Evolutionary conservation across 83 land plant genomes (phyloP), one percentile per base, ranked within the genome.

Genomic region (Isoetes engelmannii): DNA sequence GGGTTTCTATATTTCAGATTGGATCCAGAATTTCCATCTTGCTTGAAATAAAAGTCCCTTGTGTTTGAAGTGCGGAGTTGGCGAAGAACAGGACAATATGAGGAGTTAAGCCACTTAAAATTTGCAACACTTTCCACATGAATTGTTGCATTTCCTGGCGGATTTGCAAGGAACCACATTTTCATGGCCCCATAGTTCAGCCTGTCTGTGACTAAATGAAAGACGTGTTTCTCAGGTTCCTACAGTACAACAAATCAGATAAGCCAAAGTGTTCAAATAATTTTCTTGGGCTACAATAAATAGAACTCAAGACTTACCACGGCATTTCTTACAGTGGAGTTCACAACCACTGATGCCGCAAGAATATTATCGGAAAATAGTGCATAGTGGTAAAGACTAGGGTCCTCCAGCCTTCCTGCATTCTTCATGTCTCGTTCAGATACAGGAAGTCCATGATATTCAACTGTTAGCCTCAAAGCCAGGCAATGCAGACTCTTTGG

Each of bases 341-440:
- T 89, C 50, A 92, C 93, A 61, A 92, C 97, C 9, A 89, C 97
- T 70, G 94, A 80, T 58, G 94, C 90, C 69, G 97, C 97, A 75
- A 92, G 72, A 15, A 92, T 88, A 79, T 92, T 92, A 51, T 92
- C 97, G 50, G 97, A 92, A 63, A 92, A 92, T 12, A 92, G 78
- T 5, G 94, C 94, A 83, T 92, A 92, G 57, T 92, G 97, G 65
- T 80, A 92, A 17, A 92, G 82, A 48, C 70, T 75, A 20, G 86
- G 84, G 61, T 89, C 83, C 70, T 85, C 97, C 66, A 89, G 67
- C 67, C 84, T 89, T 37, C 83, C 89, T 55, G 61, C 61, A 42
- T 81, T 67, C 13, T 86, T 80, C 70, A 87, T 83, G 58, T 74
- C 81, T 17, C 83, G 80, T n/a, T 83, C 68, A 71, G 83, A 85